These are phyloP conservation scores for Onygenales sp. DNA, from an alignment of 2,329 filamentous ascomycete genomes.

Conservation along the genomic window DNA sequence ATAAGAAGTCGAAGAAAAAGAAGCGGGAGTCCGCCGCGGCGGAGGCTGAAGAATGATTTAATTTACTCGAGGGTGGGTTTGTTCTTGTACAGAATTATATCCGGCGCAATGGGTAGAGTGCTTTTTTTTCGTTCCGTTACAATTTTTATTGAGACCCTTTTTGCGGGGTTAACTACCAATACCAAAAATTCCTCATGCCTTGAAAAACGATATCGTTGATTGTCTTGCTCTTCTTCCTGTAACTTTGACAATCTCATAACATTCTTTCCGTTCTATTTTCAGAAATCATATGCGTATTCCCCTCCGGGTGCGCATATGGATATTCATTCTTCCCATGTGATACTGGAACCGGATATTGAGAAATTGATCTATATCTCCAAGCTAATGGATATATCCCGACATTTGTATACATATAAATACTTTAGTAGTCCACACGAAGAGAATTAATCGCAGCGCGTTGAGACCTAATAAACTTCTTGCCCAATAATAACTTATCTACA, in stretches of 20 bases:
- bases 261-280: too few relatives aligned
- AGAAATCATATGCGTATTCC: too few relatives aligned
- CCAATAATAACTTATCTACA: neutral
- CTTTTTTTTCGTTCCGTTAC: neutral
- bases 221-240: too few relatives aligned
- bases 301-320: too few relatives aligned
- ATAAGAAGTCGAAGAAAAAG: slow-evolving; percentile 44
- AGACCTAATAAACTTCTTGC: neutral
- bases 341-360: too few relatives aligned
- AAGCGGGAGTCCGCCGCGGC: slow-evolving; percentile 21
- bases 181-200: neutral
- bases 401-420: neutral
- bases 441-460: too few relatives aligned
- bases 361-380: too few relatives aligned
- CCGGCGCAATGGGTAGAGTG: slow-evolving; percentile 3
- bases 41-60: slow-evolving; percentile 17
- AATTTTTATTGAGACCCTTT: neutral
- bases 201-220: neutral
- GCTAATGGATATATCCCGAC: too few relatives aligned
- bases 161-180: neutral
- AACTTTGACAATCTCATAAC: too few relatives aligned
- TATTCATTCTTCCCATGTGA: too few relatives aligned
- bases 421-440: slow-evolving; percentile 12
- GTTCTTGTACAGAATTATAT: slow-evolving; percentile 1
- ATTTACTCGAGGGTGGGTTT: neutral